Evolutionary conservation across 805 yeast genomes (phyloP).

Genomic region (Ogataea trehaloabstinens): DNA sequence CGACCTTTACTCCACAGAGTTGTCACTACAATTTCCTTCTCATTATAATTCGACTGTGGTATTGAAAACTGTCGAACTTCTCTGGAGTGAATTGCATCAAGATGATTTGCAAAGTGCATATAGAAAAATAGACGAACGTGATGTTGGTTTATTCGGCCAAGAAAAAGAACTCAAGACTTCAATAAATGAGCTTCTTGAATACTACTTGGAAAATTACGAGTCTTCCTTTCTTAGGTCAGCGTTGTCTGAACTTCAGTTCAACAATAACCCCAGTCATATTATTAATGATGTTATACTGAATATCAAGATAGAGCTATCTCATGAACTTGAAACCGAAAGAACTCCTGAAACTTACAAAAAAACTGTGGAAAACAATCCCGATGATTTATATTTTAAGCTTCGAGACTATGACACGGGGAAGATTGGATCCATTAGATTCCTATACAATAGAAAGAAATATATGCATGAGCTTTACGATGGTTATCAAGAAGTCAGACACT

Average conservation of each 20-base stretch:
- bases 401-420: conserved; percentile 32
- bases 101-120: conserved; percentile 7
- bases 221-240: conserved; percentile 24
- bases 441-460: conserved; percentile 29
- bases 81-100: conserved; percentile 24
- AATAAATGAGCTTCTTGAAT: conserved; percentile 30
- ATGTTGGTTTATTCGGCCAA: conserved; percentile 8
- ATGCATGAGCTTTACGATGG: conserved; percentile 22
- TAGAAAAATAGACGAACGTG: conserved; percentile 11
- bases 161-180: conserved; percentile 9
- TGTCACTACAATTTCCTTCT: conserved; percentile 67
- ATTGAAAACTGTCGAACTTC: conserved; percentile 50
- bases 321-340: conserved; percentile 4
- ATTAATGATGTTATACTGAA: conserved; percentile 29
- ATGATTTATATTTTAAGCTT: conserved; percentile 29
- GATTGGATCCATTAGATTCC: conserved; percentile 31
- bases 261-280: conserved; percentile 18
- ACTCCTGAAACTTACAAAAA: conserved; percentile 1
- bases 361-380: conserved; percentile 3
- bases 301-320: conserved; percentile 29
- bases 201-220: conserved; percentile 29
- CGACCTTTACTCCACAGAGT: conserved; percentile 70
- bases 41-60: conserved; percentile 73
- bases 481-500: neutral
- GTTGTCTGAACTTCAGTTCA: conserved; percentile 18